A percentile compares a stretch with the other conserved stretches of the same genome.
Conservation (phyloP, 2,329 filamentous ascomycete genomes). For the Colletotrichum truncatum region DNA sequence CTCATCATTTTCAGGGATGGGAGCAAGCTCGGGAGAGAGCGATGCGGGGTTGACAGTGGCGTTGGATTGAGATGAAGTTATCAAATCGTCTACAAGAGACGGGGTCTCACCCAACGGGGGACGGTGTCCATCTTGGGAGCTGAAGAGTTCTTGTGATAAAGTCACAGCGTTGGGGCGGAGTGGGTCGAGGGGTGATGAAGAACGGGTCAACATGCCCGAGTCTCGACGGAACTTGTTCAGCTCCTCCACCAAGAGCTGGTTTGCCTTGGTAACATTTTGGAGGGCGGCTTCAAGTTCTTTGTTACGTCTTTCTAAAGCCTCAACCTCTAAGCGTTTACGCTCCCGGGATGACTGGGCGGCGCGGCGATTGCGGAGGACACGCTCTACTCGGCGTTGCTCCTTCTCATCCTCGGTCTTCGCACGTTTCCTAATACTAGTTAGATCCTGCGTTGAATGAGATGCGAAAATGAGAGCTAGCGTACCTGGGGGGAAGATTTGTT, state of each 20-base stretch:
- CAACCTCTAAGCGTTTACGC: conserved; percentile 88
- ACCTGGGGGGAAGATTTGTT: conserved; percentile 93
- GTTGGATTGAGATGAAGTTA: conserved; percentile 49
- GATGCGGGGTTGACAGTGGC: conserved; percentile 70
- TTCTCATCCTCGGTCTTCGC: conserved; percentile 99
- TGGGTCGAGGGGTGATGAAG: conserved; percentile 51
- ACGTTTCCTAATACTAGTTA: conserved; percentile 73
- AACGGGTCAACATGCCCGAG: conserved; percentile 50
- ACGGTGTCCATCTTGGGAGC: conserved; percentile 51
- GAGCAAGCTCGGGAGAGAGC: conserved; percentile 65
- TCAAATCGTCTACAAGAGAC: conserved; percentile 53
- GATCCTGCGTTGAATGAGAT: not conserved
- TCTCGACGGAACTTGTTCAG: conserved; percentile 57
- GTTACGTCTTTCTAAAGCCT: conserved; percentile 82
- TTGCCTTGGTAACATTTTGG: conserved; percentile 65
- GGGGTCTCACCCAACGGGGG: conserved; percentile 39
- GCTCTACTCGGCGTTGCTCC: conserved; percentile 96
- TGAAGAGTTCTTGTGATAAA: conserved; percentile 67
- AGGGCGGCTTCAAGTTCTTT: conserved; percentile 74
- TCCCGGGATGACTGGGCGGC: conserved; percentile 97
- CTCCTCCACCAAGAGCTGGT: conserved; percentile 58
- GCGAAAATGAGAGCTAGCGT: conserved; percentile 40
- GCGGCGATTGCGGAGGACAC: conserved; percentile 93
- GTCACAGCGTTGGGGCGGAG: conserved; percentile 60
- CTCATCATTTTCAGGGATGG: conserved; percentile 55